A percentile compares a stretch with the other conserved stretches of the same genome.
These are phyloP conservation scores for Ilyonectria destructans DNA, from an alignment of 2,329 filamentous ascomycete species.

Conservation along the genomic window DNA sequence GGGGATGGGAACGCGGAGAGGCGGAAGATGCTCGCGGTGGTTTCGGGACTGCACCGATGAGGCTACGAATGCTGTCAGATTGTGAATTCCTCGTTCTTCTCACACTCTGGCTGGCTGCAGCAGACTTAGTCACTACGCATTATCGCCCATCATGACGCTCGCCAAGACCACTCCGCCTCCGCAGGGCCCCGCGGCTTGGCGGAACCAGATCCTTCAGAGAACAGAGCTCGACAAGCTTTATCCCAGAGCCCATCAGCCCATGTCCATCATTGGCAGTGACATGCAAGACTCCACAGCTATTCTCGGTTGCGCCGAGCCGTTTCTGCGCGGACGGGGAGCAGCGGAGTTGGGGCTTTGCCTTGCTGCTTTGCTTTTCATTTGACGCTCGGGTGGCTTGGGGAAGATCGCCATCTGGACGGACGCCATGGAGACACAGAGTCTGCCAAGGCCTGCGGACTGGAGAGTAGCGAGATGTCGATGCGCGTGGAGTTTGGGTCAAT, in stretches of 20 bases:
- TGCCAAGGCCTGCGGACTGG: conserved; percentile 2
- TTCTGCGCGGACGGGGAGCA: background rate
- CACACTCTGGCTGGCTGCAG: background rate
- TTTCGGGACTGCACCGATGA: background rate
- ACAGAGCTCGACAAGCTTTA: background rate
- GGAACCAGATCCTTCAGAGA: background rate
- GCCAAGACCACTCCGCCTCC: conserved; percentile 14
- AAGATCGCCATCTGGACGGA: background rate
- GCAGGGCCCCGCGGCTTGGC: conserved; percentile 4
- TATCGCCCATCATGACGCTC: conserved; percentile 8
- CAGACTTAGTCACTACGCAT: background rate
- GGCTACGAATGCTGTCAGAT: background rate
- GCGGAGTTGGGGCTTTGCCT: background rate
- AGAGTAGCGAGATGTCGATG: background rate
- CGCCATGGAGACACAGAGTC: background rate
- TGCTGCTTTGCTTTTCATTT: background rate
- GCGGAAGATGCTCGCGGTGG: background rate
- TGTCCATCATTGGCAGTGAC: too few relatives aligned
- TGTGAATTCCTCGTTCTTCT: background rate
- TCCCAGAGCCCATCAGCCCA: background rate
- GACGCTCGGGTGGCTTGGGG: background rate
- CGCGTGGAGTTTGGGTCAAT: background rate
- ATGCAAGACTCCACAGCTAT: background rate
- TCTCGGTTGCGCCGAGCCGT: background rate
- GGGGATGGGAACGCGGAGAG: background rate